A percentile compares a stretch with the other conserved stretches of the same genome.
Evolutionary conservation across 768 basidiomycete species (phyloP).

Genomic region (Tulasnella sp.): DNA sequence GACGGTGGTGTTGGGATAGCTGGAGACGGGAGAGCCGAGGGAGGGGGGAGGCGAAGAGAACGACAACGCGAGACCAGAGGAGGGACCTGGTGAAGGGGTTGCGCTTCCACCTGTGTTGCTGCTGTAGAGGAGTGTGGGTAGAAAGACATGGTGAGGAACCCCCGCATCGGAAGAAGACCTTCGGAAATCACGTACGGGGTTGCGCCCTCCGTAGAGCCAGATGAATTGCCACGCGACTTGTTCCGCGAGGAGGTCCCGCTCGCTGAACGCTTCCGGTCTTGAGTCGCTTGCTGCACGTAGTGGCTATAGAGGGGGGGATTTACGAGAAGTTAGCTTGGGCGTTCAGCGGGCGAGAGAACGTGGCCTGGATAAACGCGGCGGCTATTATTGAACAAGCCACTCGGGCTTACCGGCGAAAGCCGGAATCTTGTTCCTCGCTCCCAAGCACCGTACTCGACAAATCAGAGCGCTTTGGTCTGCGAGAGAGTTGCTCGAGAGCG

Average conservation of each 20-base stretch:
- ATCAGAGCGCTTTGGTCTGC: neutral
- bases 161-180: neutral
- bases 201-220: neutral
- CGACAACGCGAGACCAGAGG: constrained; percentile 5
- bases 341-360: neutral
- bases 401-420: neutral
- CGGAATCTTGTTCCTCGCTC: neutral
- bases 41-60: neutral
- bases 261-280: constrained; percentile 36
- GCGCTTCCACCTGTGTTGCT: neutral
- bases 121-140: neutral
- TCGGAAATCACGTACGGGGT: neutral
- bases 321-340: neutral
- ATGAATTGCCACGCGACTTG: neutral
- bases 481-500: neutral
- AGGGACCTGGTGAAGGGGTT: neutral
- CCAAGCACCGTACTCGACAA: neutral
- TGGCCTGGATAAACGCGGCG: neutral
- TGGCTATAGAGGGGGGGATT: constrained; percentile 35
- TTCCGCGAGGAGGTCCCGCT: neutral
- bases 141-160: neutral
- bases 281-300: constrained; percentile 72
- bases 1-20: neutral
- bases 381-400: neutral
- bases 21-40: neutral